Evolutionary conservation across 2,329 filamentous ascomycete genomes (phyloP).

Genomic region (Neodidymelliopsis sp.): DNA sequence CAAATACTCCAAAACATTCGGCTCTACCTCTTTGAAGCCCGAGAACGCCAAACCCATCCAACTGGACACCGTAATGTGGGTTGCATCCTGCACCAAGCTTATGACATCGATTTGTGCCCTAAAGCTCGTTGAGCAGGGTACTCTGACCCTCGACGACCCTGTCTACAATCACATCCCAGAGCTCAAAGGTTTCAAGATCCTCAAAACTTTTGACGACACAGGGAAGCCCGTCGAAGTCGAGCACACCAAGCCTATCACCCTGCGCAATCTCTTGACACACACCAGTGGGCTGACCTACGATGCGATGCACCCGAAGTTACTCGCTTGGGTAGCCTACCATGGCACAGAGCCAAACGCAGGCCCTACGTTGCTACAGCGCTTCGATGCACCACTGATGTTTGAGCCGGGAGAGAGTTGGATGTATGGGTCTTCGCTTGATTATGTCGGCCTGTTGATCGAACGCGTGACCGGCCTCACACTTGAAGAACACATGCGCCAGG

Average conservation of each 20-base stretch:
- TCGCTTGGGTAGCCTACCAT: conserved; percentile 46
- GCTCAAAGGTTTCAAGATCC: conserved; percentile 32
- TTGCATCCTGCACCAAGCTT: conserved; percentile 51
- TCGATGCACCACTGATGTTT: conserved; percentile 33
- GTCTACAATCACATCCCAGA: conserved; percentile 46
- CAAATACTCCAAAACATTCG: conserved; percentile 46
- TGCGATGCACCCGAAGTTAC: conserved; percentile 50
- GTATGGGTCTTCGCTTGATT: conserved; percentile 59
- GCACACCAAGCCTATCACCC: conserved; percentile 37
- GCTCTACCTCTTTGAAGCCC: conserved; percentile 30
- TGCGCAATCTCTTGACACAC: conserved; percentile 58
- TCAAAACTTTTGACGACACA: conserved; percentile 35
- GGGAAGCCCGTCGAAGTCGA: conserved; percentile 34
- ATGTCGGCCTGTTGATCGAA: conserved; percentile 57
- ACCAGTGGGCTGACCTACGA: conserved; percentile 59
- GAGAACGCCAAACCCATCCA: conserved; percentile 5
- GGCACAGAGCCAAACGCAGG: conserved; percentile 33
- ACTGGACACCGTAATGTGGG: conserved; percentile 44
- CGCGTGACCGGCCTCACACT: conserved; percentile 57
- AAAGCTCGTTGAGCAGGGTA: conserved; percentile 47
- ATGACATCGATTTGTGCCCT: conserved; percentile 45
- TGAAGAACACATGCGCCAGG: conserved; percentile 66
- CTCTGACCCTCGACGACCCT: conserved; percentile 41
- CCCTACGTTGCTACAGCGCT: conserved; percentile 9
- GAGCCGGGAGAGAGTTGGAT: conserved; percentile 60